Percentiles rank a stretch among this genome's conserved stretches.
Conservation (phyloP, 768 basidiomycete genomes). For the Serpula lacrymans region DNA sequence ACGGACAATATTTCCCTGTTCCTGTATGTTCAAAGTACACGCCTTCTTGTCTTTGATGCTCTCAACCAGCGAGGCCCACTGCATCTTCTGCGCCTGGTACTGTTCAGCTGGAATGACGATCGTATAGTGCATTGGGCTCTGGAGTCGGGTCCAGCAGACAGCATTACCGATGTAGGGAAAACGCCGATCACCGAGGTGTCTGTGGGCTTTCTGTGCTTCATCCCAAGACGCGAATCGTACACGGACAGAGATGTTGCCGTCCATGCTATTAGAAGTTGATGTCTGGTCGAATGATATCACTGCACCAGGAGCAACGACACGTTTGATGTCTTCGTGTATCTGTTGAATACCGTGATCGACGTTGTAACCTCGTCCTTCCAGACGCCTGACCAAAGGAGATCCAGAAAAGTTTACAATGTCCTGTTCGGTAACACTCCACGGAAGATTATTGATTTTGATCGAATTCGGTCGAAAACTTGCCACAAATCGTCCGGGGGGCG, state of each 20-base stretch:
- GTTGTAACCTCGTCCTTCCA: slow-evolving; percentile 21
- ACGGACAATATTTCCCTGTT: slow-evolving; percentile 23
- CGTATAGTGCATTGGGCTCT: slow-evolving; percentile 48
- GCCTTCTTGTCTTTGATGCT: slow-evolving; percentile 34
- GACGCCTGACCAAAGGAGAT: slow-evolving; percentile 19
- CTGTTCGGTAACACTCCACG: slow-evolving; percentile 19
- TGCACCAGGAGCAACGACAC: slow-evolving; percentile 13
- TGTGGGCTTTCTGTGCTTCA: slow-evolving; percentile 38
- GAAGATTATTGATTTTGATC: slow-evolving; percentile 43
- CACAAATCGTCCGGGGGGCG: slow-evolving; percentile 28
- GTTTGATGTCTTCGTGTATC: slow-evolving; percentile 23
- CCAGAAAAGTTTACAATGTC: slow-evolving; percentile 30
- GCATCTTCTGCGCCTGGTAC: slow-evolving; percentile 45
- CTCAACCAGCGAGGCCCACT: slow-evolving; percentile 45
- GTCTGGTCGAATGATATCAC: slow-evolving; percentile 24
- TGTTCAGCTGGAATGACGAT: slow-evolving; percentile 47
- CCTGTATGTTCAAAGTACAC: slow-evolving; percentile 29
- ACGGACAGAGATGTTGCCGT: slow-evolving; percentile 33
- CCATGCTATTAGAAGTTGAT: slow-evolving; percentile 14
- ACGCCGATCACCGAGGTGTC: slow-evolving; percentile 30
- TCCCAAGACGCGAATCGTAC: slow-evolving; percentile 50
- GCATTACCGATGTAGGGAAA: slow-evolving; percentile 29
- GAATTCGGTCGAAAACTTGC: slow-evolving; percentile 27
- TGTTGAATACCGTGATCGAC: slow-evolving; percentile 15
- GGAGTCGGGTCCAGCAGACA: slow-evolving; percentile 37